Evolutionary conservation across 495 filamentous ascomycete genomes (phyloP), one percentile per base, ranked within the genome.

Genomic region (Trichocladium uniseriatum): DNA sequence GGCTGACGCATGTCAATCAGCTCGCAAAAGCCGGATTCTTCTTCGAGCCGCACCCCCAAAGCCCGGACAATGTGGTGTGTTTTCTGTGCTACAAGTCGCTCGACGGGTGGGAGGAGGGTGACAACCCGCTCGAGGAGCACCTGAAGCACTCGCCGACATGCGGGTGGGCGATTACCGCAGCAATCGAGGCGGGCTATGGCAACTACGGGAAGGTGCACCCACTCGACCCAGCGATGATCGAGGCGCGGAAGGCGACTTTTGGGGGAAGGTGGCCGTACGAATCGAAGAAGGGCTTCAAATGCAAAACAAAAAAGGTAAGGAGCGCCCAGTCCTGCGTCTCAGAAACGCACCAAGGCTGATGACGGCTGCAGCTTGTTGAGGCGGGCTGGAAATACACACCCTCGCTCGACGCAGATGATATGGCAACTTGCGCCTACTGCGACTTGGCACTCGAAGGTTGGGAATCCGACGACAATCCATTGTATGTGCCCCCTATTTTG

Each of bases 361-460:
- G 9, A 2, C 40, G 13, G 2, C 40, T 38, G 35, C 55, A 96
- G 89, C 86, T 96, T 76, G 84, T 86, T 35, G 84, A 88, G 47
- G 86, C 86, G 6, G 92, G 92, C 14, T 98, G 90, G 88, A 87
- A 85, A 61, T 95, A 90, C 65, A 89, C 87, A 29, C 92, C 92
- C 0, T 86, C 75, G 1, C 70, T 75, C 29, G 89, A 90, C 29
- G 83, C 79, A 22, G 78, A 87, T 45, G 92, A 98, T 65, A 80
- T 88, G 63, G 86, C 84, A 3, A 89, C 79, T 11, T 98, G 92
- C 61, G 78, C 82, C 15, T 96, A 97, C 64, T 98, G 92, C 65
- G 76, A 79, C 31, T 65, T 96, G 24, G 84, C 80, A 27, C 75
- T 97, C 39, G 88, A 94, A 63, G 87, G 86, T 2, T 97, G 91